Evolutionary conservation across 371 early-diverging fungal genomes (phyloP), one percentile per base, ranked within the genome.

Genomic region (Apophysomyces trapeziformis): DNA sequence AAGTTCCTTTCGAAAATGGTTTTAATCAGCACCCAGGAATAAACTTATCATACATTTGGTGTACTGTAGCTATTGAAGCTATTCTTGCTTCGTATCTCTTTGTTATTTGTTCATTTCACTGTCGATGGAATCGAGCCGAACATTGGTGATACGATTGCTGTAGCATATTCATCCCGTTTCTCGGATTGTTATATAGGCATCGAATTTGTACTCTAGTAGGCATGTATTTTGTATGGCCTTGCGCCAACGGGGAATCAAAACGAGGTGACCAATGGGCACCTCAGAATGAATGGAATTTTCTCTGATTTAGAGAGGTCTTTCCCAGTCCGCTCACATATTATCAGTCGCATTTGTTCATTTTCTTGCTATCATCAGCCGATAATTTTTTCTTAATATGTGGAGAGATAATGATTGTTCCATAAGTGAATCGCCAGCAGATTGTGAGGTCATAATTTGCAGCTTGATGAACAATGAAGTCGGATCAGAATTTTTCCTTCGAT

Each of bases 261-360:
- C 54, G 54, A 26, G 21, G 54, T 50, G 54, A 50, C 54, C 54
- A 5, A 50, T 9, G 21, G 54, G 9, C 21, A 50, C 21, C 54
- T 50, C 21, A 50, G 54, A 50, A 50, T 50, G 21, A 50, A 50
- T 21, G 54, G 54, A 50, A 50, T 50, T 50, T 50, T 50, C 21
- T 50, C 54, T 50, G 54, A 50, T 50, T 50, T 50, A 26, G 32
- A 26, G 32, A 26, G 1, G 32, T 26, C 32, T 47, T 47, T 47
- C 21, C 21, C 21, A 50, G 54, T 50, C 54, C 54, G 54, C 54
- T 9, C 16, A 50, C 21, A 26, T 26, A 21, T 21, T 50, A 26
- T 26, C 32, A 26, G 54, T 26, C 8, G 21, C 32, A 21, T 50
- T 50, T 21, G 21, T 50, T 50, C 21, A 9, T 4, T n/a, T 47